Conservation (phyloP, 139 green algal species). For the Marvania coccoides region DNA sequence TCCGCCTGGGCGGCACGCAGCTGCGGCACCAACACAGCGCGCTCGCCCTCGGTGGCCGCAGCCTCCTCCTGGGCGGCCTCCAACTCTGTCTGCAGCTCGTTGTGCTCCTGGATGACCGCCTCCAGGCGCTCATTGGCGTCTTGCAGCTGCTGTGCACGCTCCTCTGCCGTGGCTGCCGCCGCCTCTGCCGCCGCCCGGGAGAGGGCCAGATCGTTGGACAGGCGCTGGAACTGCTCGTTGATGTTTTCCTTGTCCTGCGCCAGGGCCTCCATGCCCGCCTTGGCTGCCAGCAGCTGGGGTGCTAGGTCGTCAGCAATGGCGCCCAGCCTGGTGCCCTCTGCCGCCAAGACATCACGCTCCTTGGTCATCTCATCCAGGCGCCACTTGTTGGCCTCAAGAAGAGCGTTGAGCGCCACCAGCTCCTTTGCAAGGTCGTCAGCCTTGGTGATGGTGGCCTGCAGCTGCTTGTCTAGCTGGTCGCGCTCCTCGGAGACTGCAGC, state of each 20-base stretch:
- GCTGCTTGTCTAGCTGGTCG: too few species aligned
- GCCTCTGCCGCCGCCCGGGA: neutral
- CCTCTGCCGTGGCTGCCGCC: neutral
- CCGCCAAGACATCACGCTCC: neutral
- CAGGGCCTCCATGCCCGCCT: neutral
- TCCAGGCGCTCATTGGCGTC: too few species aligned
- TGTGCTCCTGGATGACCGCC: too few species aligned
- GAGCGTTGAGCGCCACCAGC: slow-evolving; percentile 7
- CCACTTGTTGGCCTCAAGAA: neutral
- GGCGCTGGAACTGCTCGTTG: too few species aligned
- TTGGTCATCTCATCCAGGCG: neutral
- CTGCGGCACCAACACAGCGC: too few species aligned
- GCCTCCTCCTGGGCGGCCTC: neutral
- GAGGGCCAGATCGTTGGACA: too few species aligned
- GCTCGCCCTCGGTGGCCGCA: neutral
- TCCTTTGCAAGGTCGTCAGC: neutral
- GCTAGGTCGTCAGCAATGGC: neutral
- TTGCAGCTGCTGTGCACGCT: neutral
- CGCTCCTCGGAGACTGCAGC: too few species aligned
- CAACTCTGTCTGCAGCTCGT: neutral
- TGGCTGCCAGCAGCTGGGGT: neutral
- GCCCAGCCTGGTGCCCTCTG: too few species aligned
- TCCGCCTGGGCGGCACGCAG: neutral
- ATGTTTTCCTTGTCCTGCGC: too few species aligned
- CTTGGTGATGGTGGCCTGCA: too few species aligned